A percentile compares a stretch with the other conserved stretches of the same genome.
These are phyloP conservation scores for Lyophyllum shimeji DNA, from an alignment of 768 basidiomycete genomes.

Conservation along the genomic window DNA sequence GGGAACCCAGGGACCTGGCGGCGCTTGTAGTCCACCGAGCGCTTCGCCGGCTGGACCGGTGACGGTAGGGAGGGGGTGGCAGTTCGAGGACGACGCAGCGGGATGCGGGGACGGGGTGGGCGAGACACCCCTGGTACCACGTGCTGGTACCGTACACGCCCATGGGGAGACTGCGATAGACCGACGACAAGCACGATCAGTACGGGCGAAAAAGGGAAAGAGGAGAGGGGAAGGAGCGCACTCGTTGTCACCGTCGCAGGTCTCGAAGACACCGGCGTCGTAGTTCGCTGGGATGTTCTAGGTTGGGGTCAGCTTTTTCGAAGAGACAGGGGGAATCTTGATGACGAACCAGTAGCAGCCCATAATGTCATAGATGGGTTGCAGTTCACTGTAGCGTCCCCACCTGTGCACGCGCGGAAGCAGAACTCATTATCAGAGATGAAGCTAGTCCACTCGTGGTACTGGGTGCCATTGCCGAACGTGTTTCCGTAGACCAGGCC, in stretches of 20 bases:
- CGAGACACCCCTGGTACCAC: conserved; percentile 60
- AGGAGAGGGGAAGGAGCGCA: conserved; percentile 21
- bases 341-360: conserved; percentile 49
- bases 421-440: conserved; percentile 70
- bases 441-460: conserved; percentile 87
- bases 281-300: conserved; percentile 79
- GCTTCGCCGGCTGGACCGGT: conserved; percentile 24
- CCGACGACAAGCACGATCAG: not conserved
- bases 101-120: conserved; percentile 61
- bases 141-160: conserved; percentile 74
- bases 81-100: conserved; percentile 63
- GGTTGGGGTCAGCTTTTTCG: conserved; percentile 15
- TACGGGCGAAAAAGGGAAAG: not conserved
- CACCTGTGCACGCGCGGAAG: conserved; percentile 66
- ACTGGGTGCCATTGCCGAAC: conserved; percentile 49
- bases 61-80: conserved; percentile 42
- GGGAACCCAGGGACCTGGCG: not conserved
- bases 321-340: not conserved
- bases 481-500: conserved; percentile 68
- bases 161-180: conserved; percentile 48
- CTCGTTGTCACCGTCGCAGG: conserved; percentile 63
- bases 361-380: conserved; percentile 76
- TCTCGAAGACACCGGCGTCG: conserved; percentile 56
- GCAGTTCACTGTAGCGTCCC: conserved; percentile 33
- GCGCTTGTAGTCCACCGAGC: not conserved